phyloP scores from a whole-genome alignment of 208 protist genomes.

The Trypanosoma lewisi region DNA sequence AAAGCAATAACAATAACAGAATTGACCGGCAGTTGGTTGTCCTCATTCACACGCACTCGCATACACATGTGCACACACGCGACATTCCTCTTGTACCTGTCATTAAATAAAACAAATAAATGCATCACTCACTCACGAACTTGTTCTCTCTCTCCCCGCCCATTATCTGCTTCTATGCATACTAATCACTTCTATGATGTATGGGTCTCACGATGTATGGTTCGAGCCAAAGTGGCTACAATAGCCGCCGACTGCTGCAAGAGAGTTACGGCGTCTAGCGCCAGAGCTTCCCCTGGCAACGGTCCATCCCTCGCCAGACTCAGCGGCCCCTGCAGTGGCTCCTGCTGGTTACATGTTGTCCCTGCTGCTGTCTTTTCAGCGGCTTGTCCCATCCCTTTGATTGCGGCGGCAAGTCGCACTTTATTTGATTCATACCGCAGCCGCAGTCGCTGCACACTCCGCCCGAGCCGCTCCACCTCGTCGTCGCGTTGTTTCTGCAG shows the following conservation, averaged over 20 bases:
- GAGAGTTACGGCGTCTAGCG: conserved; percentile 25
- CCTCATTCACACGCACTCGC: no score
- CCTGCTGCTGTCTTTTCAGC: not conserved
- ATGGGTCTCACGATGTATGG: conserved; percentile 25
- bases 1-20: no score
- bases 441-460: conserved; percentile 30
- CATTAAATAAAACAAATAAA: no score
- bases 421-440: conserved; percentile 35
- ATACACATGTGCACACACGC: no score
- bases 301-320: not conserved
- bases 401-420: conserved; percentile 34
- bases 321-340: not conserved
- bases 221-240: conserved; percentile 21
- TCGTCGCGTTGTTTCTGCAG: conserved; percentile 39
- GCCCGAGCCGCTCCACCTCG: conserved; percentile 27
- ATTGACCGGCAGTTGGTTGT: no score
- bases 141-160: no score
- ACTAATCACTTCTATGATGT: conserved; percentile 19
- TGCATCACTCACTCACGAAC: no score
- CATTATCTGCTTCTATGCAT: conserved; percentile 10
- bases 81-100: no score
- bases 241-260: conserved; percentile 28
- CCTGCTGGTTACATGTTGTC: not conserved
- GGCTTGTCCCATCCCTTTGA: conserved; percentile 16
- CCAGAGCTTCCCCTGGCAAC: not conserved